Evolutionary conservation across 1,139 yeast species (phyloP).

Genomic region (Pichia terricola): DNA sequence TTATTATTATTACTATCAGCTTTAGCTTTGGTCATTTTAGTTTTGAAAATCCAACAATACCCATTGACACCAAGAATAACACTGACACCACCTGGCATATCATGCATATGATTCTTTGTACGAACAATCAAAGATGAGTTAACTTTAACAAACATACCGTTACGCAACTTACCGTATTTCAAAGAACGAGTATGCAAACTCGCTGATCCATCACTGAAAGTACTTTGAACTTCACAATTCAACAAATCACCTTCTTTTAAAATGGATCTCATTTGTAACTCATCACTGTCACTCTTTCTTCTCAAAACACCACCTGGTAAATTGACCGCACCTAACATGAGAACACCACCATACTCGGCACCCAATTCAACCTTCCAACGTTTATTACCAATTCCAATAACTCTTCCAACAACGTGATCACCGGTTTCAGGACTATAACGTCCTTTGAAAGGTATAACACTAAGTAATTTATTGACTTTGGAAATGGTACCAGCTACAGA

Average conservation of each 20-base stretch:
- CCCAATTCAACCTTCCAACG: constrained; percentile 98
- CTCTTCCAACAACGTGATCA: constrained; percentile 89
- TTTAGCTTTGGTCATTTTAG: constrained; percentile 33
- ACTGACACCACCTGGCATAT: constrained; percentile 85
- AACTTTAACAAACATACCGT: constrained; percentile 73
- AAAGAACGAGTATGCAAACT: constrained; percentile 90
- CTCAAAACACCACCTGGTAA: constrained; percentile 95
- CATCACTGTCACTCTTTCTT: constrained; percentile 91
- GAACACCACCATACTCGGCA: constrained; percentile 80
- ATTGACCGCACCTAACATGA: constrained; percentile 92
- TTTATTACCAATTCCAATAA: constrained; percentile 87
- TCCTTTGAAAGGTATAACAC: constrained; percentile 81
- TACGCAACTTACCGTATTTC: constrained; percentile 88
- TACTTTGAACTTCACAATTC: constrained; percentile 91
- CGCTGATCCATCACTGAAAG: constrained; percentile 86
- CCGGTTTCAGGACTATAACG: constrained; percentile 92
- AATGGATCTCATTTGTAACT: constrained; percentile 88
- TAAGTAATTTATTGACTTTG: constrained; percentile 74
- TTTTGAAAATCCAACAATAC: constrained; percentile 82
- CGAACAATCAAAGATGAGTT: constrained; percentile 78
- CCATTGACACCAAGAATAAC: constrained; percentile 92
- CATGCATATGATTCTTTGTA: constrained; percentile 78
- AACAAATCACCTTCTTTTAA: constrained; percentile 94
- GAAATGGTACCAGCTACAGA: constrained; percentile 89
- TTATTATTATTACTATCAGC: constrained; percentile 16